phyloP scores from a whole-genome alignment of 768 basidiomycete species.

The Calvatia gigantea region DNA sequence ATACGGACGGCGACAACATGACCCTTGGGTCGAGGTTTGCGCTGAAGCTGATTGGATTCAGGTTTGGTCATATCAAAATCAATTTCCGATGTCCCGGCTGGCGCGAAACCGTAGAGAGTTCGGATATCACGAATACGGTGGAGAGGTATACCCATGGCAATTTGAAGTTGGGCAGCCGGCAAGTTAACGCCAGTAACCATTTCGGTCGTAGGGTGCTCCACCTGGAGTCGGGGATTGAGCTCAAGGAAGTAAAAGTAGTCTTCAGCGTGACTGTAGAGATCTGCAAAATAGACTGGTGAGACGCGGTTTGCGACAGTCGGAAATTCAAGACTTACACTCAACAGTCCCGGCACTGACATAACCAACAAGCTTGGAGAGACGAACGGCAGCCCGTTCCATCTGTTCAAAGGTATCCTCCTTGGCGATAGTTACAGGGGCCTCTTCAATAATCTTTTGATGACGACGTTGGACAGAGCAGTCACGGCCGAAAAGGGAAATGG shows the following conservation, averaged over 20 bases:
- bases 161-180: slow-evolving; percentile 93
- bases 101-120: slow-evolving; percentile 91
- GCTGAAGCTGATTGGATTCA: slow-evolving; percentile 82
- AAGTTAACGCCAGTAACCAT: slow-evolving; percentile 99
- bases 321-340: slow-evolving; percentile 64
- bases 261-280: slow-evolving; percentile 92
- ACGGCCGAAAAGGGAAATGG: slow-evolving; percentile 97
- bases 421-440: slow-evolving; percentile 98
- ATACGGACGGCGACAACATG: slow-evolving; percentile 99
- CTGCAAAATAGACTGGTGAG: slow-evolving; percentile 33
- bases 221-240: slow-evolving; percentile 98
- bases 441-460: slow-evolving; percentile 99
- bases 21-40: slow-evolving; percentile 94
- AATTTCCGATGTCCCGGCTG: slow-evolving; percentile 85
- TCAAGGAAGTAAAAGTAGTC: slow-evolving; percentile 98
- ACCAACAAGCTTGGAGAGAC: slow-evolving; percentile 97
- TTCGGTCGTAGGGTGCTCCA: slow-evolving; percentile 99
- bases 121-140: slow-evolving; percentile 96
- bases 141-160: slow-evolving; percentile 97
- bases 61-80: slow-evolving; percentile 96
- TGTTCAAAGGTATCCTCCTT: slow-evolving; percentile 87
- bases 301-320: slow-evolving; percentile 12
- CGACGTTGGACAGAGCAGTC: slow-evolving; percentile 99
- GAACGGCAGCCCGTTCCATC: slow-evolving; percentile 99
- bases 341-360: slow-evolving; percentile 99